These are phyloP conservation scores for Cyberlindnera lachancei DNA, from an alignment of 805 yeast species.

Conservation along the genomic window DNA sequence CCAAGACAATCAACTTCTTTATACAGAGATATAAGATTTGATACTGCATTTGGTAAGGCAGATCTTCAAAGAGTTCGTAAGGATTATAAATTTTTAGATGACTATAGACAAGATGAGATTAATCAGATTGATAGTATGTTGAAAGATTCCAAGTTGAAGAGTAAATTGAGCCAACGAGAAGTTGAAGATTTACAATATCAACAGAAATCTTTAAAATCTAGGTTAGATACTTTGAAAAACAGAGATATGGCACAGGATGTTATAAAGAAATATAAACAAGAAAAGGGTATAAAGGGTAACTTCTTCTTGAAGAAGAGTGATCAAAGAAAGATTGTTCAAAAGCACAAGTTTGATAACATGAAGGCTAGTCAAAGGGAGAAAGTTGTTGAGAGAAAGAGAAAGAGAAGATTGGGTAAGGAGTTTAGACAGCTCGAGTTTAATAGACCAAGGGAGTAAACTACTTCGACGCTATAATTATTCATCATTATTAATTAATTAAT, in stretches of 20 bases:
- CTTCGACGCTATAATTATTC: too few relatives aligned
- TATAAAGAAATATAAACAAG: slow-evolving; percentile 44
- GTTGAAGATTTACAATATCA: slow-evolving; percentile 43
- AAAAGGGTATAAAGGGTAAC: slow-evolving; percentile 43
- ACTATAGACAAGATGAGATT: slow-evolving; percentile 73
- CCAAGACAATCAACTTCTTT: slow-evolving; percentile 30
- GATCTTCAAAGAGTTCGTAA: slow-evolving; percentile 60
- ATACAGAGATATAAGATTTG: slow-evolving; percentile 83
- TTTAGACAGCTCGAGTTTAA: slow-evolving; percentile 45
- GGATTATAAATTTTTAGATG: slow-evolving; percentile 80
- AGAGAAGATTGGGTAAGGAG: slow-evolving; percentile 77
- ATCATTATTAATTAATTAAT: too few relatives aligned
- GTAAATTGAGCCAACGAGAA: slow-evolving; percentile 36
- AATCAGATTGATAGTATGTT: slow-evolving; percentile 47
- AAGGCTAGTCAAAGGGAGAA: slow-evolving; percentile 65
- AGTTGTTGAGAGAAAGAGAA: slow-evolving; percentile 81
- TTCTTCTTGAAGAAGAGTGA: slow-evolving; percentile 64
- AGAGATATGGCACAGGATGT: slow-evolving; percentile 70
- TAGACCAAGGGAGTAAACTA: slow-evolving; percentile 16
- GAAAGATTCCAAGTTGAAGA: slow-evolving; percentile 42
- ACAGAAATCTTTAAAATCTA: slow-evolving; percentile 58
- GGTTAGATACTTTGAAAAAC: slow-evolving; percentile 60
- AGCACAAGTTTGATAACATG: slow-evolving; percentile 73
- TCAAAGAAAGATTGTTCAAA: slow-evolving; percentile 64
- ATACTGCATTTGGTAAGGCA: slow-evolving; percentile 81